Base-by-base conservation (phyloP, 768 basidiomycete species). In the Coprinopsis strossmayeri region DNA sequence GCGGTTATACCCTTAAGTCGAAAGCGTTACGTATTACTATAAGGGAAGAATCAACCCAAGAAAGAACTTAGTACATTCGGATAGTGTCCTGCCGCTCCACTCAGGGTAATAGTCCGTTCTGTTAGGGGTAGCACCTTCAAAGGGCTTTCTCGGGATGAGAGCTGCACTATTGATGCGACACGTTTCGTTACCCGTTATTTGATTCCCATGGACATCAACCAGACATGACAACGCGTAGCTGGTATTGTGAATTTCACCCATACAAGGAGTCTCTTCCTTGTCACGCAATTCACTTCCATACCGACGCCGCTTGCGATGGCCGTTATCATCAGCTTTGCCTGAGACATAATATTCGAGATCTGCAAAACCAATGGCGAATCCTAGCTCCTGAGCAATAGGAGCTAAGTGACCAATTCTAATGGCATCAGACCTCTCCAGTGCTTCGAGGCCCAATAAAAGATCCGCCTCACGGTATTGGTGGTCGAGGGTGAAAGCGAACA, bases 341-440 rank as follows among this genome's bases (percentile, higher is more conserved):
- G 52, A 32, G 15, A 67, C 50, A n/a, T 58, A 55, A 46, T 61
- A 64, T 24, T 64, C 55, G 2, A 72, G 34, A 42, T 57, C 65
- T 0, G 65, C 73, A 11, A 76, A 61, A 32, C 65, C 63, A 5
- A 74, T 46, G 18, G 57, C 53, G 43, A 70, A 67, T 0, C 61
- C 69, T 4, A 63, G 56, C 26, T 65, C 61, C 38, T 65, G 57
- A 1, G 66, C 67, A 17, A 69, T 53, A 11, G 49, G 45, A 17
- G 59, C 58, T 10, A 77, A 52, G 32, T 63, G 37, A 2, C 61
- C 53, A 11, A 69, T 55, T 4, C 59, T 50, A 25, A 68, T 59
- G 0, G 67, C 65, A 47, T 76, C 74, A 0, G 47, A 47, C 2
- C 71, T 72, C 49, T 73, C 71, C 12, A 73, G 57, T 2, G 64